These are phyloP conservation scores for Wallemia hederae DNA, from an alignment of 1,284 basidiomycete genomes.

Conservation along the genomic window DNA sequence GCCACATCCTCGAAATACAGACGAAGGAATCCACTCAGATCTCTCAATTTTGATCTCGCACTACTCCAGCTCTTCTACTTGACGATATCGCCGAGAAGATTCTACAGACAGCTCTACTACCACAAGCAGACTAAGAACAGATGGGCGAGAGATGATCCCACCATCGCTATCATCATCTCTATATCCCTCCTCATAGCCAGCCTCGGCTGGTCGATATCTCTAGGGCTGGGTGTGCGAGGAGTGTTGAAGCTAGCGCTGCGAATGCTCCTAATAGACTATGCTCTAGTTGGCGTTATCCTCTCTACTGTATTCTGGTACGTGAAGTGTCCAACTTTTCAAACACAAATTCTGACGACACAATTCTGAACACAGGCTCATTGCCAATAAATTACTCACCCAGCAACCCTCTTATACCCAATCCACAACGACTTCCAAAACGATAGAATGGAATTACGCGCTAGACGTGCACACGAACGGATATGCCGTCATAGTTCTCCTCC, in stretches of 20 bases:
- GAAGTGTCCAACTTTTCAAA: background rate
- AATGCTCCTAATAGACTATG: background rate
- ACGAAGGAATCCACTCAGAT: background rate
- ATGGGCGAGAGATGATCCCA: conserved; percentile 14
- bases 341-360: background rate
- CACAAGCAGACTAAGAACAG: conserved; percentile 12
- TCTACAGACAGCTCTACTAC: background rate
- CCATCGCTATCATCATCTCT: conserved; percentile 11
- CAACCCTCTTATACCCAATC: background rate
- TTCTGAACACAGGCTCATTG: background rate
- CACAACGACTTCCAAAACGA: background rate
- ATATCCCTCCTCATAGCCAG: background rate
- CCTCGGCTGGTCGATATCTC: background rate
- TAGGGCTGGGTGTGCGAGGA: background rate
- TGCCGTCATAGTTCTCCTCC: background rate
- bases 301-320: background rate
- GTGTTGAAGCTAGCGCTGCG: background rate
- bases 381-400: background rate
- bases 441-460: background rate
- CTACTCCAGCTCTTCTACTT: background rate
- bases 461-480: background rate
- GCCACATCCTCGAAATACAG: background rate
- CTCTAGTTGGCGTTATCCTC: background rate
- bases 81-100: background rate
- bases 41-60: background rate